These are phyloP conservation scores for Aphanocladium album DNA, from an alignment of 2,329 filamentous ascomycete species.

Conservation along the genomic window DNA sequence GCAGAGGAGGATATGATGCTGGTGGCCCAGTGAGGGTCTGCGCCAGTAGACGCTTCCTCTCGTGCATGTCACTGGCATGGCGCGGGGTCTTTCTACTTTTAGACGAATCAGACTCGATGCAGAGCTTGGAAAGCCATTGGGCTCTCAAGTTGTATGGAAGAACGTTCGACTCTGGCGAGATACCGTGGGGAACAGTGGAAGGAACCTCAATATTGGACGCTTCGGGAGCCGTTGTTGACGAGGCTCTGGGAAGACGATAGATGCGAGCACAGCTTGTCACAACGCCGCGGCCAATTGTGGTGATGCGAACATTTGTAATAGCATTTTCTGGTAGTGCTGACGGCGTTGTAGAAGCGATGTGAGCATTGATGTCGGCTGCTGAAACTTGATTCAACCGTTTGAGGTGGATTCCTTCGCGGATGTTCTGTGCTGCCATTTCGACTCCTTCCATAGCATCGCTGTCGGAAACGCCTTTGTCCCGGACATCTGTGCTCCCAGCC, in stretches of 20 bases:
- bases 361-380: slow-evolving; percentile 18
- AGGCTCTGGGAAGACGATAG: slow-evolving; percentile 65
- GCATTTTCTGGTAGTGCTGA: slow-evolving; percentile 29
- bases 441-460: slow-evolving; percentile 10
- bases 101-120: slow-evolving; percentile 16
- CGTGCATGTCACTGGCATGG: slow-evolving; percentile 27
- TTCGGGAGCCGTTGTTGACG: slow-evolving; percentile 17
- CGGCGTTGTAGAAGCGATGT: slow-evolving; percentile 17
- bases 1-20: slow-evolving; percentile 27
- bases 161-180: slow-evolving; percentile 14
- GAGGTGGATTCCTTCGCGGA: background rate
- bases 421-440: slow-evolving; percentile 10
- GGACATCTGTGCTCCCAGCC: slow-evolving; percentile 14
- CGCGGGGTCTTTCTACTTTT: slow-evolving; percentile 12
- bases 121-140: slow-evolving; percentile 64
- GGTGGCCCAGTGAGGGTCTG: slow-evolving; percentile 41
- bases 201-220: slow-evolving; percentile 41
- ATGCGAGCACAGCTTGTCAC: slow-evolving; percentile 70
- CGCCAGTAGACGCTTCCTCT: slow-evolving; percentile 40
- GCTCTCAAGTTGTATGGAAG: slow-evolving; percentile 51
- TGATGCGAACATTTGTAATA: slow-evolving; percentile 60
- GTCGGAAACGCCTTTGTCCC: background rate
- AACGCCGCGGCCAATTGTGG: slow-evolving; percentile 63
- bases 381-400: slow-evolving; percentile 25
- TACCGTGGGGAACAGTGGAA: slow-evolving; percentile 33